These are phyloP conservation scores for Hemileccinum rubropunctum DNA, from an alignment of 768 basidiomycete species.

Conservation along the genomic window DNA sequence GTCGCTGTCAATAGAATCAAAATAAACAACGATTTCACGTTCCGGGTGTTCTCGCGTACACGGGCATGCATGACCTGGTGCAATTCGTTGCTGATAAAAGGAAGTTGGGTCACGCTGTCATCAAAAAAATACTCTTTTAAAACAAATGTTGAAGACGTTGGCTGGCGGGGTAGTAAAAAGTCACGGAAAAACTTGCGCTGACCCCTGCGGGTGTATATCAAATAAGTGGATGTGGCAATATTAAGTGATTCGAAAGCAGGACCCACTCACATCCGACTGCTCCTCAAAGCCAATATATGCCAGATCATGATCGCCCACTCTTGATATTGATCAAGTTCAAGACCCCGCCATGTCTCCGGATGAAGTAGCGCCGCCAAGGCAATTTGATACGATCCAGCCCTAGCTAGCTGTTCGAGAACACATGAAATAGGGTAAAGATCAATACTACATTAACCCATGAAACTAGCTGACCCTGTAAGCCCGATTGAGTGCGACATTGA, in stretches of 20 bases:
- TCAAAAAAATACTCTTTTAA: constrained; percentile 57
- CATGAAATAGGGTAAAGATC: constrained; percentile 7
- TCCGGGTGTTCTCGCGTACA: constrained; percentile 32
- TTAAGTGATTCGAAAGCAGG: background rate
- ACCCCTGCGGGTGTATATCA: constrained; percentile 39
- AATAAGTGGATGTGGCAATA: constrained; percentile 5
- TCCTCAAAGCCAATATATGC: constrained; percentile 68
- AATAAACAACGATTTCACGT: constrained; percentile 1
- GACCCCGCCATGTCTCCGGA: constrained; percentile 65
- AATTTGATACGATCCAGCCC: constrained; percentile 65
- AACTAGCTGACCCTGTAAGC: constrained; percentile 56
- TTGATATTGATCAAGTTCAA: constrained; percentile 63
- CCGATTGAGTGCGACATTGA: constrained; percentile 60
- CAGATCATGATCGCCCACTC: constrained; percentile 76
- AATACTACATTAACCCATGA: constrained; percentile 1
- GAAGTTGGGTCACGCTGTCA: constrained; percentile 28
- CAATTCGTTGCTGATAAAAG: constrained; percentile 41
- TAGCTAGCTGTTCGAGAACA: constrained; percentile 48
- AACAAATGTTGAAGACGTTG: constrained; percentile 49
- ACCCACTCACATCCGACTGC: constrained; percentile 59
- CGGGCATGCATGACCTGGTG: constrained; percentile 41
- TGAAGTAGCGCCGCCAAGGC: constrained; percentile 63
- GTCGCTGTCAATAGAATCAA: constrained; percentile 42
- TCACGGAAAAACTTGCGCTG: constrained; percentile 67
- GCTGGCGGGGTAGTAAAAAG: constrained; percentile 57